Base-by-base conservation (phyloP, 495 filamentous ascomycete genomes). In the Neurospora sp. region DNA sequence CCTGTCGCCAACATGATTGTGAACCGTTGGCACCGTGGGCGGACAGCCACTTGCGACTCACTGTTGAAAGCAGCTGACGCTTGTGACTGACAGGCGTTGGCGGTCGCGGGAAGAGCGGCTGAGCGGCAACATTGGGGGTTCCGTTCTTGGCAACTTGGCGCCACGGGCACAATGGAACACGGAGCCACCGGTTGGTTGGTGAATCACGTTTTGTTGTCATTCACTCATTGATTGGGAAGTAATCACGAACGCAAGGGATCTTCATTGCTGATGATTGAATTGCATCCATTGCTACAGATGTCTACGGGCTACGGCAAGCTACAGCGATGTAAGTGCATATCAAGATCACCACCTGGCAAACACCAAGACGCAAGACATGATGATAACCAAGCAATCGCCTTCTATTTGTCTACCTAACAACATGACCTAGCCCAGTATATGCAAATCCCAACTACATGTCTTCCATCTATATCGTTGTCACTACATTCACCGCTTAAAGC, bases 401-500 rank as follows among this genome's bases (percentile, higher is more conserved):
- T 66, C 54, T 66, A 66, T 66, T 66, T 66, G 27, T 66, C 54
- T 66, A 62, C 12, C 54, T 35, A 35, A 66, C 54, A 35, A 66
- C 54, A 66, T 66, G 27, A 37, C 54, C 27, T 66, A 16, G 54
- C 14, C 54, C 23, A 66, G 54, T 66, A 66, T 66, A 66, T 66
- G 54, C 54, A 66, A 66, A 66, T 66, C 48, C 48, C 48, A 31
- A 59, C 48, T 31, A 31, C 31, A 31, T 31, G 31, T 31, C 31
- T 66, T 66, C 54, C 54, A 35, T 66, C 54, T 66, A 66, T 35
- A 35, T 66, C 12, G 23, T 62, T 9, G 12, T 16, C 27, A n/a
- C n/a, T n/a, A n/a, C n/a, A 14, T 9, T 9, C 2, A 59, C 48
- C 20, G 8, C 72, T 74, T 78, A 79, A 39, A 79, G 72, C 27